Conservation (phyloP, 192 early-diverging fungal genomes). For the Podila epicladia region DNA sequence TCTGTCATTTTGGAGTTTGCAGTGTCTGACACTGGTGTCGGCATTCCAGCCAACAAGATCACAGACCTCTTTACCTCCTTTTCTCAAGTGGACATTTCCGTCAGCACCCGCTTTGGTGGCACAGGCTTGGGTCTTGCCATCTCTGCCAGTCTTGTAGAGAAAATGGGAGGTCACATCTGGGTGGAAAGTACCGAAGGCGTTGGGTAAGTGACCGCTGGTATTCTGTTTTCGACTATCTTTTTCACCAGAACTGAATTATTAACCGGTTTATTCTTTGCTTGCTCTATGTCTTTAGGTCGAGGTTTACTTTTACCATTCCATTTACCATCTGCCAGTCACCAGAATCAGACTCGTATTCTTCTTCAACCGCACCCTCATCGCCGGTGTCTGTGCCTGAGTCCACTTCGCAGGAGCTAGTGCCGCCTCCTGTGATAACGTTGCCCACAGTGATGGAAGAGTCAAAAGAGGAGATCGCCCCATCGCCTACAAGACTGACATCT, state of each 20-base stretch:
- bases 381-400: constrained; percentile 11
- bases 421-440: background rate
- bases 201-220: constrained; percentile 57
- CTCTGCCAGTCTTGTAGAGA: constrained; percentile 65
- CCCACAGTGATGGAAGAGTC: background rate
- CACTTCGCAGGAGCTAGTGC: background rate
- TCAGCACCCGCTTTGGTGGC: constrained; percentile 63
- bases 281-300: constrained; percentile 5
- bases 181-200: constrained; percentile 67
- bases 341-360: constrained; percentile 29
- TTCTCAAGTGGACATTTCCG: constrained; percentile 71
- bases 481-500: background rate
- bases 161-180: constrained; percentile 75
- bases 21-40: constrained; percentile 46
- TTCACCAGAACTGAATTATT: background rate
- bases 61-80: constrained; percentile 69
- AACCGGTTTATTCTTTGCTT: background rate
- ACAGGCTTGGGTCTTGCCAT: constrained; percentile 77
- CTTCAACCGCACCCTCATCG: constrained; percentile 35
- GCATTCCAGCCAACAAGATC: constrained; percentile 49
- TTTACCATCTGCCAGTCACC: constrained; percentile 44
- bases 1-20: constrained; percentile 49
- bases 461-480: background rate
- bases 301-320: constrained; percentile 48
- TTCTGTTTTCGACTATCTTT: background rate